Base-by-base conservation (phyloP, 352 stramenopile genomes). In the Elongisporangium undulatum region DNA sequence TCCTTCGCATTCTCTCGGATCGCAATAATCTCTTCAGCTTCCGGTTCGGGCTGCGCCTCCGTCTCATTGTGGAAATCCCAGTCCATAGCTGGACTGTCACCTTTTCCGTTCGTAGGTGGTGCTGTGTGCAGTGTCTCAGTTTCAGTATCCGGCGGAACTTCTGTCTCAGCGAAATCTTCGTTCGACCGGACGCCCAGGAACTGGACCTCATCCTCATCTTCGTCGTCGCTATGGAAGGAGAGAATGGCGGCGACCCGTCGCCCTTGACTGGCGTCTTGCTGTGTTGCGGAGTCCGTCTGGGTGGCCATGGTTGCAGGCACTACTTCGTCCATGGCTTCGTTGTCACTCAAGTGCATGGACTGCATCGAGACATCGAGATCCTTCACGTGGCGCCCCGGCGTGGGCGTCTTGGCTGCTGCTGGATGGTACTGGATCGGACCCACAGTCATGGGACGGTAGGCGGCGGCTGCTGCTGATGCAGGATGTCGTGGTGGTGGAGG, bases 301-400 rank as follows among this genome's bases (percentile, higher is more conserved):
- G 10, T 55, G 34, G 5, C 29, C 49, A 7, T 55, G 38, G 34
- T 56, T 34, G 20, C n/a, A 4, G 21, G 17, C n/a, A 61, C 58
- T 21, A 63, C 56, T 22, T 52, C 13, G 20, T 45, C 55, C n/a
- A 52, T 55, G 39, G 45, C 16, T 23, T 80, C 66, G 22, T 85
- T 71, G 41, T 80, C 79, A 34, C 77, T 82, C n/a, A 89, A 53
- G 49, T 87, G 69, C 69, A 89, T 77, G n/a, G 75, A 87, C 23
- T 87, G 79, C 79, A 89, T 91, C 2, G 82, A 89, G 6, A 78
- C 73, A 56, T 91, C 74, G 26, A 91, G 64, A 56, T 85, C 64
- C 10, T 50, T 52, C 0, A 72, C 62, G 15, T 49, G 7, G 17
- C 7, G 58, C 15, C 49, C 56, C 52, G 51, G 64, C 26, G 64